Evolutionary conservation across 805 yeast genomes (phyloP).

Genomic region (Candida adriatica): DNA sequence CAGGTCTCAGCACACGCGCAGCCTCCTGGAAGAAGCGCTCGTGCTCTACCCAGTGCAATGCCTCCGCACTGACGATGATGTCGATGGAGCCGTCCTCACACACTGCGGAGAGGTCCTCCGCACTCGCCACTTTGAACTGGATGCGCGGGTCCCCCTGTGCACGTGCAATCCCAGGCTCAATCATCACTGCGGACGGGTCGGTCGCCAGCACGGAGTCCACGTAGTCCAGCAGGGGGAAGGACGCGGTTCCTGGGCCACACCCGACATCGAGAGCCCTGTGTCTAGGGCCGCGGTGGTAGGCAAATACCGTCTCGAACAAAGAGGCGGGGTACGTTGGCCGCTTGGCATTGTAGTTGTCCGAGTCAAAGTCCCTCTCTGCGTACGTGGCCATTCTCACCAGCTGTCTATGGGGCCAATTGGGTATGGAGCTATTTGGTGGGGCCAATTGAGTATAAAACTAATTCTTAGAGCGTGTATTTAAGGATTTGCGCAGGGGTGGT

Average conservation of each 20-base stretch:
- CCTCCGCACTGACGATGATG: constrained; percentile 60
- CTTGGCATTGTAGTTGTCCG: constrained; percentile 42
- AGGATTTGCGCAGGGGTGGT: too few relatives aligned
- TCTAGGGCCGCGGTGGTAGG: constrained; percentile 32
- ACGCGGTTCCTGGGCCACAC: constrained; percentile 66
- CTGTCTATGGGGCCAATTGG: too few relatives aligned
- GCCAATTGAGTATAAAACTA: too few relatives aligned
- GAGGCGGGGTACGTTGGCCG: constrained; percentile 59
- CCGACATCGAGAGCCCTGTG: constrained; percentile 52
- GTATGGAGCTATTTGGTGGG: too few relatives aligned
- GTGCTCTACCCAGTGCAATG: constrained; percentile 70
- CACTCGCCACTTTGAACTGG: constrained; percentile 15
- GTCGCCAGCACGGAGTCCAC: constrained; percentile 46
- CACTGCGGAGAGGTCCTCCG: constrained; percentile 23
- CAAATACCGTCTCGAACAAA: constrained; percentile 35
- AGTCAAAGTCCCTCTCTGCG: constrained; percentile 41
- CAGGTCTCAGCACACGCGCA: constrained; percentile 39
- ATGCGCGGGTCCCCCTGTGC: constrained; percentile 16
- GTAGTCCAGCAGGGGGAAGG: constrained; percentile 37
- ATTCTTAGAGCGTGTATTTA: too few relatives aligned
- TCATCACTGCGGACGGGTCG: constrained; percentile 52
- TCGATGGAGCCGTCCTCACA: constrained; percentile 35
- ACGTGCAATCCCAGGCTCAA: constrained; percentile 31
- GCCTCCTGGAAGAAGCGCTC: constrained; percentile 43
- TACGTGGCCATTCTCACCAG: constrained; percentile 52